phyloP scores from a whole-genome alignment of 2,329 filamentous ascomycete genomes.

The Hypoxylon sp. region DNA sequence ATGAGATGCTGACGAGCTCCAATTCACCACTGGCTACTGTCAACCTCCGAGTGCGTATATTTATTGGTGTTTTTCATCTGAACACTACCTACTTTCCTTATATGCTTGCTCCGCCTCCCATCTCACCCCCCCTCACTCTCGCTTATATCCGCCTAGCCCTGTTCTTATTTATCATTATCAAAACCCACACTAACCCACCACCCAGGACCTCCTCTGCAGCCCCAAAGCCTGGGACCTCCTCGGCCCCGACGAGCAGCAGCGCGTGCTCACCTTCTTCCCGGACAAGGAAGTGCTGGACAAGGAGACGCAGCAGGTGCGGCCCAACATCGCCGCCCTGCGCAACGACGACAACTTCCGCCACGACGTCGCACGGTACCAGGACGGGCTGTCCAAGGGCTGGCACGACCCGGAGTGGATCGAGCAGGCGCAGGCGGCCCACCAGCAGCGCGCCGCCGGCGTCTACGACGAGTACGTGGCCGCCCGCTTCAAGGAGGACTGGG shows the following conservation, averaged over 20 bases:
- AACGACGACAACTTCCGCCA: constrained; percentile 62
- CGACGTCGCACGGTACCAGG: constrained; percentile 59
- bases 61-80: not conserved
- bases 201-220: constrained; percentile 53
- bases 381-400: constrained; percentile 60
- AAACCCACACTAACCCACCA: not conserved
- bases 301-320: constrained; percentile 54
- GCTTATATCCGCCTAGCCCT: not conserved
- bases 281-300: constrained; percentile 54
- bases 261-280: constrained; percentile 55
- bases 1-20: constrained; percentile 53
- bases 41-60: constrained; percentile 52
- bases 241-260: constrained; percentile 48
- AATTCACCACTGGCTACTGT: constrained; percentile 52
- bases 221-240: constrained; percentile 55
- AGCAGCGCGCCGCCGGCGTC: constrained; percentile 60
- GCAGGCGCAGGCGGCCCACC: constrained; percentile 64
- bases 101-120: constrained; percentile 1
- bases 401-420: constrained; percentile 66
- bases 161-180: not conserved
- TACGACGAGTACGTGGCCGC: constrained; percentile 62
- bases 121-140: not conserved
- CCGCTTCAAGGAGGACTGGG: constrained; percentile 63
- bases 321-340: constrained; percentile 57
- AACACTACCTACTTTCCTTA: not conserved